Percentiles rank a stretch among this genome's conserved stretches.
Evolutionary conservation across 2,329 filamentous ascomycete genomes (phyloP).

Genomic region (Aspergillus sp.): DNA sequence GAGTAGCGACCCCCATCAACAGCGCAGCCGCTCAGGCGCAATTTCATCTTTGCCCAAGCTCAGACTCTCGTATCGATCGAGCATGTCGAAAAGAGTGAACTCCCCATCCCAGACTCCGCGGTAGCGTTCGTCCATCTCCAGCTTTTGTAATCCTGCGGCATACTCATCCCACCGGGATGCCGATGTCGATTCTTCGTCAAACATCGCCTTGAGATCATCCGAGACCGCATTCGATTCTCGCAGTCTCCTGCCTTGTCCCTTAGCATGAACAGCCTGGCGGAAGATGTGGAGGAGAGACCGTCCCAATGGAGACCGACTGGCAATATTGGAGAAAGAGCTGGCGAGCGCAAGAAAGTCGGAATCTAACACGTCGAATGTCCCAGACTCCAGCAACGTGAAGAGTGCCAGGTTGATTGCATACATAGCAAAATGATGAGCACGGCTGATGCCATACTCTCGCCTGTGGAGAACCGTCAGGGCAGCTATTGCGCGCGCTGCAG

Average conservation of each 20-base stretch:
- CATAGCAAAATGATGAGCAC: constrained; percentile 40
- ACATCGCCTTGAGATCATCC: constrained; percentile 36
- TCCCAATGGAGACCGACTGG: constrained; percentile 36
- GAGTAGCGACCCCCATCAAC: background rate
- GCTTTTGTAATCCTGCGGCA: constrained; percentile 36
- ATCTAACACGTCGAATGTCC: constrained; percentile 36
- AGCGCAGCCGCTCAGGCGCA: constrained; percentile 22
- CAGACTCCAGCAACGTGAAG: constrained; percentile 35
- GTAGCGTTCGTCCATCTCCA: constrained; percentile 36
- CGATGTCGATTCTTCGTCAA: constrained; percentile 28
- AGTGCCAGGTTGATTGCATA: constrained; percentile 43
- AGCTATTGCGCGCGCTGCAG: constrained; percentile 35
- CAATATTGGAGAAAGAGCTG: constrained; percentile 36
- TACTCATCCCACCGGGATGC: constrained; percentile 33
- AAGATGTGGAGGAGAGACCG: constrained; percentile 40
- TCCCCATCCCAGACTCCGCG: constrained; percentile 24
- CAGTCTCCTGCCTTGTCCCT: constrained; percentile 33
- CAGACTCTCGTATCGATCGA: constrained; percentile 41
- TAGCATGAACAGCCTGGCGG: constrained; percentile 33
- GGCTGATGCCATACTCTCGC: constrained; percentile 36
- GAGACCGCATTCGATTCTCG: constrained; percentile 24
- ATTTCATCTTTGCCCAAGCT: constrained; percentile 40
- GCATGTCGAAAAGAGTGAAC: constrained; percentile 37
- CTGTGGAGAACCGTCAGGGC: constrained; percentile 32
- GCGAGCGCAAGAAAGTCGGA: constrained; percentile 37